Percentiles rank a stretch among this genome's conserved stretches.
Evolutionary conservation across 2,329 filamentous ascomycete species (phyloP).

Genomic region (Diaporthe aspalathi): DNA sequence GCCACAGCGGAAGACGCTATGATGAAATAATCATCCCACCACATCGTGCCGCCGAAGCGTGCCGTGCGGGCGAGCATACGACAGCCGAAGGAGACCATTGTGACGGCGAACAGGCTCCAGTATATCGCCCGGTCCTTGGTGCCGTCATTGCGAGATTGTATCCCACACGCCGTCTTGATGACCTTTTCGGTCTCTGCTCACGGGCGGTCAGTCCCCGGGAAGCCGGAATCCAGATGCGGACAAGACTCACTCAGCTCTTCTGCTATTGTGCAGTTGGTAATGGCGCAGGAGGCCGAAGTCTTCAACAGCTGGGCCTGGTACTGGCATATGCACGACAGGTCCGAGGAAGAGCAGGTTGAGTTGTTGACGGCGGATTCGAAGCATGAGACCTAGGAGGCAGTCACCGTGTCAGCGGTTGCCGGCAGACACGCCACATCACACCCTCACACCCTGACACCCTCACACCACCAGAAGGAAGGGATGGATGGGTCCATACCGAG

Average conservation of each 20-base stretch:
- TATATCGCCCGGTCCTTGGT: conserved; percentile 35
- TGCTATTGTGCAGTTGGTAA: conserved; percentile 10
- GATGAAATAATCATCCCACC: conserved; percentile 45
- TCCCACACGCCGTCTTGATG: conserved; percentile 37
- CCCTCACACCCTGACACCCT: neutral
- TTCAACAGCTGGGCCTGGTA: neutral
- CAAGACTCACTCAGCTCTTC: conserved; percentile 33
- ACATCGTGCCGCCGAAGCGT: conserved; percentile 40
- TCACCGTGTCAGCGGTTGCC: conserved; percentile 10
- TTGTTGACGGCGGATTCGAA: conserved; percentile 28
- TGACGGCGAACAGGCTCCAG: conserved; percentile 40
- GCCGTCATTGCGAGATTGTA: conserved; percentile 33
- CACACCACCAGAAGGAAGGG: neutral
- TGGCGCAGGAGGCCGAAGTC: neutral
- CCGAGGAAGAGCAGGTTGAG: conserved; percentile 26
- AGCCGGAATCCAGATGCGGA: neutral
- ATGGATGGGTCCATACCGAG: conserved; percentile 25
- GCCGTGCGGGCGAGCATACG: conserved; percentile 40
- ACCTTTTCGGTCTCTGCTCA: conserved; percentile 34
- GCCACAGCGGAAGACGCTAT: conserved; percentile 41
- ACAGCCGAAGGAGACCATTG: conserved; percentile 38
- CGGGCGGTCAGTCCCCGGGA: neutral
- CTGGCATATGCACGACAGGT: conserved; percentile 35
- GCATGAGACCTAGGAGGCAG: conserved; percentile 27
- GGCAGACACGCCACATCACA: neutral